phyloP scores from a whole-genome alignment of 768 basidiomycete species.

The Pleurotus platypus region DNA sequence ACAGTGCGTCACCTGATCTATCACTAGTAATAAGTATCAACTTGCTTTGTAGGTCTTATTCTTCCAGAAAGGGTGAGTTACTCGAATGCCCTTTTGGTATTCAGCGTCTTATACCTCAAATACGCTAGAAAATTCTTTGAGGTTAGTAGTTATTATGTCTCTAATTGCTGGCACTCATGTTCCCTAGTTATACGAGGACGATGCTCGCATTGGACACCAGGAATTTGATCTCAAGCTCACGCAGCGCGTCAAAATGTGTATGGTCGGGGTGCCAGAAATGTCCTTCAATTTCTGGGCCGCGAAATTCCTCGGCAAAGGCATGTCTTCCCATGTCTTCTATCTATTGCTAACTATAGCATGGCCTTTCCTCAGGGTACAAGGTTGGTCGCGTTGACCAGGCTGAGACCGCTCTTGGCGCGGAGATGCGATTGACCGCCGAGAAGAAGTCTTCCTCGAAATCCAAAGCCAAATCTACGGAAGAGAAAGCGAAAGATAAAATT shows the following conservation, averaged over 20 bases:
- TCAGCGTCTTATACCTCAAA: background rate
- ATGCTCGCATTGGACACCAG: conserved; percentile 88
- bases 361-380: conserved; percentile 62
- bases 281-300: conserved; percentile 93
- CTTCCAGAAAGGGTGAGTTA: conserved; percentile 91
- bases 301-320: conserved; percentile 84
- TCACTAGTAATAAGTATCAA: conserved; percentile 11
- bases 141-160: conserved; percentile 29
- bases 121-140: conserved; percentile 71
- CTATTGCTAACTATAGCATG: no score
- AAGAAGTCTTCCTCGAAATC: conserved; percentile 55
- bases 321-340: background rate
- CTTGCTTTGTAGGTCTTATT: conserved; percentile 63
- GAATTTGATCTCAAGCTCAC: conserved; percentile 94
- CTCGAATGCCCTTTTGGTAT: background rate
- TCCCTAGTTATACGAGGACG: conserved; percentile 85
- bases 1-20: conserved; percentile 48
- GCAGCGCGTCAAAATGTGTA: conserved; percentile 95
- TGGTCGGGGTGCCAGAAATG: conserved; percentile 83
- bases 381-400: conserved; percentile 96
- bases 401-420: conserved; percentile 95
- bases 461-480: conserved; percentile 53
- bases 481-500: conserved; percentile 78
- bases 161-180: conserved; percentile 2
- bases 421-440: conserved; percentile 85